Base-by-base conservation (phyloP, 2,329 filamentous ascomycete species). In the Aspergillus candidus region DNA sequence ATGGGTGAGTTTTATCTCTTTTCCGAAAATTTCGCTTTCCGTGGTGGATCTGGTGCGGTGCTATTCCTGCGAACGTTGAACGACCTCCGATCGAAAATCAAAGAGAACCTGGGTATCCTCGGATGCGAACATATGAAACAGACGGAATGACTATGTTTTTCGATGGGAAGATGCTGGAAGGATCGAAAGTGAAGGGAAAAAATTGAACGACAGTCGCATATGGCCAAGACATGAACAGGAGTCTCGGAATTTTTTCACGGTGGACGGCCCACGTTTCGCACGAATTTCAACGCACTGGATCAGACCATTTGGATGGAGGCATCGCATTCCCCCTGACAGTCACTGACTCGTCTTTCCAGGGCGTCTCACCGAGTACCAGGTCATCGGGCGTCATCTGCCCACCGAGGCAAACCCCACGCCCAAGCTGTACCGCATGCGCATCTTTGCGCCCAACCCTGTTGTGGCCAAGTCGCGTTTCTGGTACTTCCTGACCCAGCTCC, bases 301-400 rank as follows among this genome's bases (percentile, higher is more conserved):
- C 38, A 35, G 37, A 35, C 40, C 43, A 33, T 15, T 48, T 44
- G 31, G 40, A 32, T 40, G 30, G 31, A 40, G 32, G 32, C 35
- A 38, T 35, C 15, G 30, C 33, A 43, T 35, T 32, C 27, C 34
- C 29, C 32, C 41, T 36, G 47, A 38, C 37, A 44, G 51, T 58
- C 38, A 57, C 63, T 68, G 56, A 68, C 60, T 58, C 53, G 55
- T 56, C 52, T 56, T 50, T 56, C 27, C 74, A 98, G 93, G 90
- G 88, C 93, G 93, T 83, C 90, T 98, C 79, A 87, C 89, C 75
- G 93, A 98, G 84, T 98, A 95, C 84, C 93, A 97, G 84, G 91
- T 98, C 80, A 95, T 98, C 72, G 93, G 94, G 79, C 91, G 94
- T 77, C 91, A 96, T 78, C 77, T 98, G 86, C 93, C 93, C 77